phyloP scores from a whole-genome alignment of 768 basidiomycete species.

The Pleurotus djamor region DNA sequence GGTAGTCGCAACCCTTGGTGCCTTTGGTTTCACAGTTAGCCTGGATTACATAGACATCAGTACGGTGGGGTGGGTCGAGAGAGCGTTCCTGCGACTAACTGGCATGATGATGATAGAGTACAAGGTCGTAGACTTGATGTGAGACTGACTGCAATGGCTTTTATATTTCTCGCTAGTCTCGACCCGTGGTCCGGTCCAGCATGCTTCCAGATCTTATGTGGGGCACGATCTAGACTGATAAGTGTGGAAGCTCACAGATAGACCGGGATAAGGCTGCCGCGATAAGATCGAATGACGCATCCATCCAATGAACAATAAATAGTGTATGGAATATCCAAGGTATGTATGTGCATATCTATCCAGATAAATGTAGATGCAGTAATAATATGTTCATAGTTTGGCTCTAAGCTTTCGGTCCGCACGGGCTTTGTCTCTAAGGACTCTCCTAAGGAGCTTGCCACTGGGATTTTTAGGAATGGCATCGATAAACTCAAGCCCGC shows the following conservation, averaged over 20 bases:
- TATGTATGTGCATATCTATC: too few species aligned
- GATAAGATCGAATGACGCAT: not conserved
- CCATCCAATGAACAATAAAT: too few species aligned
- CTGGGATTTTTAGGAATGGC: slow-evolving; percentile 41
- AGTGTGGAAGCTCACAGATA: not conserved
- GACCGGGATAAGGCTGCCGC: not conserved
- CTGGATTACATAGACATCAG: not conserved
- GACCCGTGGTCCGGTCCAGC: too few species aligned
- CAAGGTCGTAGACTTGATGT: not conserved
- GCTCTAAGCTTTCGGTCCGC: not conserved
- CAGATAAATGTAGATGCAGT: not conserved
- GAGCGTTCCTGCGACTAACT: not conserved
- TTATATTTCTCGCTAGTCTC: not conserved
- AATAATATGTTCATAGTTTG: not conserved
- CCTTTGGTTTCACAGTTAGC: slow-evolving; percentile 16
- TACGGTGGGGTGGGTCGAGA: not conserved
- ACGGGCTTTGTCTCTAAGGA: slow-evolving; percentile 7
- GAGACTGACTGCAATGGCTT: not conserved
- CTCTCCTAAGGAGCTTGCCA: slow-evolving; percentile 1
- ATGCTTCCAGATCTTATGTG: not conserved
- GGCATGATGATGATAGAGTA: not conserved
- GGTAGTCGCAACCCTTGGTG: slow-evolving; percentile 25
- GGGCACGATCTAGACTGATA: not conserved
- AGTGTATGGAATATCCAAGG: too few species aligned
- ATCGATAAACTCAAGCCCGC: slow-evolving; percentile 41